Percentiles rank a stretch among this genome's conserved stretches.
phyloP scores from a whole-genome alignment of 768 basidiomycete genomes.

The Termitomyces sp. region DNA sequence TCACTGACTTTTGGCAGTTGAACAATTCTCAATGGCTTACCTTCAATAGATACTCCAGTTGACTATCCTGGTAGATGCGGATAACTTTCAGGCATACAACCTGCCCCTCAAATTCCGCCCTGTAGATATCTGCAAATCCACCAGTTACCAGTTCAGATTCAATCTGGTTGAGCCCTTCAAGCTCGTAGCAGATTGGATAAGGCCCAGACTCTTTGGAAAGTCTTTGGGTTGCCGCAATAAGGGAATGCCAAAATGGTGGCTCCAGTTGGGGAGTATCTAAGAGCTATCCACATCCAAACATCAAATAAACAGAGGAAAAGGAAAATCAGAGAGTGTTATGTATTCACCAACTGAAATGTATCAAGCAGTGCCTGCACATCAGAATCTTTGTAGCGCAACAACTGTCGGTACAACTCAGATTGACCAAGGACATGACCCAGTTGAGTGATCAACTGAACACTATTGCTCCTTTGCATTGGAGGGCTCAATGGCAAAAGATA shows the following conservation, averaged over 20 bases:
- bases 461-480: no score
- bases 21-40: no score
- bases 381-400: neutral
- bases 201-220: neutral
- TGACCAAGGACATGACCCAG: neutral
- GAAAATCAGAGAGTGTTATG: no score
- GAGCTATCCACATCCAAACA: neutral
- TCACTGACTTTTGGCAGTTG: no score
- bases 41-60: neutral
- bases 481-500: no score
- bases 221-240: no score
- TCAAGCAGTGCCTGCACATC: neutral
- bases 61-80: neutral
- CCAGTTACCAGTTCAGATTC: neutral
- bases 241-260: neutral
- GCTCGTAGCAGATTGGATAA: neutral
- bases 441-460: neutral
- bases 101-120: neutral
- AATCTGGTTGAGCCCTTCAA: neutral
- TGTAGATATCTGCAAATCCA: neutral
- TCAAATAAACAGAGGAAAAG: neutral
- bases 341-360: neutral
- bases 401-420: neutral
- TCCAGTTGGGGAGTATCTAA: neutral
- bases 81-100: neutral